These are phyloP conservation scores for Pseudogymnoascus sp. DNA, from an alignment of 2,329 filamentous ascomycete species.

Conservation along the genomic window DNA sequence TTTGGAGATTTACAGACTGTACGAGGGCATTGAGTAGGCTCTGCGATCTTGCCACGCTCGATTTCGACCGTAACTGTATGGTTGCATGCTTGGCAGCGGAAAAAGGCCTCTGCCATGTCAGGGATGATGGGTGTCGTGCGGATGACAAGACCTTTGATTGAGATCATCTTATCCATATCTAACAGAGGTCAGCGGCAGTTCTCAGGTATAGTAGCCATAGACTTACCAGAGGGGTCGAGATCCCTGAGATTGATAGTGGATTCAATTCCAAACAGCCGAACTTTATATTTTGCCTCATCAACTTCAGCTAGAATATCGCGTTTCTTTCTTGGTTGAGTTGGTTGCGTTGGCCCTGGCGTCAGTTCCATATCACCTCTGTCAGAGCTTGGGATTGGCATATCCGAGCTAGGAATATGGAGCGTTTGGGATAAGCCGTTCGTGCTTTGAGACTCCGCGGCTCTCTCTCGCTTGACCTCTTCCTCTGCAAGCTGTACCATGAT, in stretches of 20 bases:
- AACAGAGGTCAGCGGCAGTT: conserved; percentile 22
- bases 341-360: conserved; percentile 34
- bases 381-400: conserved; percentile 71
- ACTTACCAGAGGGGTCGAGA: conserved; percentile 71
- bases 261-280: conserved; percentile 83
- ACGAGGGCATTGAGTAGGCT: conserved; percentile 84
- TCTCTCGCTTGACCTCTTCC: conserved; percentile 64
- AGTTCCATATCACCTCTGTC: conserved; percentile 50
- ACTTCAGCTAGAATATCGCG: conserved; percentile 66
- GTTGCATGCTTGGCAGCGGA: conserved; percentile 88
- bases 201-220: not conserved
- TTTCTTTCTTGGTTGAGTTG: conserved; percentile 7
- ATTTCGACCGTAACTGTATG: conserved; percentile 86
- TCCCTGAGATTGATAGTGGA: conserved; percentile 85
- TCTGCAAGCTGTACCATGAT: conserved; percentile 84
- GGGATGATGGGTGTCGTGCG: conserved; percentile 92
- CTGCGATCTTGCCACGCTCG: conserved; percentile 90
- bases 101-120: conserved; percentile 98
- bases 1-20: conserved; percentile 75
- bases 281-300: conserved; percentile 70
- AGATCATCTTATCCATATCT: conserved; percentile 94
- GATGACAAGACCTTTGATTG: conserved; percentile 92
- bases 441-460: conserved; percentile 47
- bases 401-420: conserved; percentile 54
- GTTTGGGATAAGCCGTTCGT: conserved; percentile 41